phyloP scores from a whole-genome alignment of 306 rosid species.

The Rosa persica region DNA sequence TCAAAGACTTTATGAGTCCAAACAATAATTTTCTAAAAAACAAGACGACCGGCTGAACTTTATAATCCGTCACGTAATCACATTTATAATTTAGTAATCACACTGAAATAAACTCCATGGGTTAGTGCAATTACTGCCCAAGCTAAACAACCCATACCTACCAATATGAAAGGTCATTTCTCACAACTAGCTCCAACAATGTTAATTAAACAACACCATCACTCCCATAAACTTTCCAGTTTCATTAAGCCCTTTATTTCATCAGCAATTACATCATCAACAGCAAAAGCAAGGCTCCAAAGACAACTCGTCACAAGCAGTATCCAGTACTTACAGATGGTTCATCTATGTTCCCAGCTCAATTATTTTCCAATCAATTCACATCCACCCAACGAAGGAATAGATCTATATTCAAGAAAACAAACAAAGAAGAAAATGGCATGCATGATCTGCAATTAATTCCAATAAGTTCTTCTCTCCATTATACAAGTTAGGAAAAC shows the following conservation, averaged over 20 bases:
- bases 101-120: no score
- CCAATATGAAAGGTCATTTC: not conserved
- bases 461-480: not conserved
- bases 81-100: no score
- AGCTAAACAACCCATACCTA: no score
- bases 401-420: not conserved
- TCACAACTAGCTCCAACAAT: not conserved
- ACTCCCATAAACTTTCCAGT: not conserved
- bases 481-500: not conserved
- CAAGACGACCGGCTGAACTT: no score
- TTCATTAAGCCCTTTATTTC: not conserved
- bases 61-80: no score
- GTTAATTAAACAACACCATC: no score
- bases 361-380: not conserved
- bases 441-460: not conserved
- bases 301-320: not conserved
- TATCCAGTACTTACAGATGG: not conserved
- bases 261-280: not conserved
- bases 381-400: not conserved
- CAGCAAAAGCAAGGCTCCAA: not conserved
- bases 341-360: not conserved
- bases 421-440: not conserved
- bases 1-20: no score
- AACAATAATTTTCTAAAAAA: no score
- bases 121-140: no score